These are phyloP conservation scores for Podila verticillata DNA, from an alignment of 192 early-diverging fungal genomes.

Conservation along the genomic window DNA sequence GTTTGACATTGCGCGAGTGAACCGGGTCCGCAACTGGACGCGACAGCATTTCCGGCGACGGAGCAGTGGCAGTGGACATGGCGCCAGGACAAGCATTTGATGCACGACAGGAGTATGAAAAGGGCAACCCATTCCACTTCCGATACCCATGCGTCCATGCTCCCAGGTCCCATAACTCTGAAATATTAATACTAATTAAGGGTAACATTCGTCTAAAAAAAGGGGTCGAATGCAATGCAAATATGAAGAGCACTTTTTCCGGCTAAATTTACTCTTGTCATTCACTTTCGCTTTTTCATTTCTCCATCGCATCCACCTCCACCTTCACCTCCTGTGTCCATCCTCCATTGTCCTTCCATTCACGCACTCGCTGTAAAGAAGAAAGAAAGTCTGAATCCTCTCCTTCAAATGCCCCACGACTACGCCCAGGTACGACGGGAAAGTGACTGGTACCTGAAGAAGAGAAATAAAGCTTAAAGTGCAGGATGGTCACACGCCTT, in stretches of 20 bases:
- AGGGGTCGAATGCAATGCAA: no score
- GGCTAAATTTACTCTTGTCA: background rate
- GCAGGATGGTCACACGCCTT: background rate
- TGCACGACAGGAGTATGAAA: no score
- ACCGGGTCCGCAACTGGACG: constrained; percentile 11
- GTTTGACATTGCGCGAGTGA: constrained; percentile 54
- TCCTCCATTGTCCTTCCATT: background rate
- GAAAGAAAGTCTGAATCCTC: background rate
- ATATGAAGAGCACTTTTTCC: background rate
- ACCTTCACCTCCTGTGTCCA: background rate
- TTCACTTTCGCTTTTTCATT: background rate
- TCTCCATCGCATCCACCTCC: background rate
- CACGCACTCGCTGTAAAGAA: background rate
- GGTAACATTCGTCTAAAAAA: no score
- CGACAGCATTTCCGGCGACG: background rate
- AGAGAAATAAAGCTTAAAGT: no score
- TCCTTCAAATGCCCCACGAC: constrained; percentile 15
- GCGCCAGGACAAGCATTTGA: no score
- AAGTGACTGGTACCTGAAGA: background rate
- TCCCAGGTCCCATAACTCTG: no score
- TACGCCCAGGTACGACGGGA: constrained; percentile 25
- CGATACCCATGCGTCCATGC: no score
- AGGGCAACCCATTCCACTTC: no score
- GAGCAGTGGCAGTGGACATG: background rate
- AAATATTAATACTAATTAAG: no score